Percentiles rank a stretch among this genome's conserved stretches.
Conservation (phyloP, 306 rosid species). For the Gynostemma pentaphyllum region DNA sequence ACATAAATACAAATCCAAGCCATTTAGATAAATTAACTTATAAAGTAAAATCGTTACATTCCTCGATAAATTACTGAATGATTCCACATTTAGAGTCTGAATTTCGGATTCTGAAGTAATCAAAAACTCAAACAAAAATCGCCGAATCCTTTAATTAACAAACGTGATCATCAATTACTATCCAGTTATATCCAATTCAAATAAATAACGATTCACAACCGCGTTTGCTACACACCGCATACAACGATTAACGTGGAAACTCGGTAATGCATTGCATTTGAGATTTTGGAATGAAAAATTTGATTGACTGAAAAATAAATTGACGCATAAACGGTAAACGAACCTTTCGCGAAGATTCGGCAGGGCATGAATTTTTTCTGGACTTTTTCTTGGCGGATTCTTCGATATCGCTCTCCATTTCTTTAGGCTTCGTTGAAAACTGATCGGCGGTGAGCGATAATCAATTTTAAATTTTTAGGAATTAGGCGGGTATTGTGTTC, state of each 20-base stretch:
- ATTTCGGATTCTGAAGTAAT: not conserved
- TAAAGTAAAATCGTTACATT: not conserved
- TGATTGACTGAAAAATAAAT: not conserved
- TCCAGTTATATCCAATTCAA: not conserved
- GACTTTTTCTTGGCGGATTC: slow-evolving; percentile 25
- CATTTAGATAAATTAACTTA: not conserved
- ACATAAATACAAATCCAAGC: not conserved
- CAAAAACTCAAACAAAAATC: not conserved
- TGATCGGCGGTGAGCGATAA: not conserved
- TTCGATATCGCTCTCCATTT: slow-evolving; percentile 40
- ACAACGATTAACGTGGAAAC: not conserved
- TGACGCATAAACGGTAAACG: not conserved
- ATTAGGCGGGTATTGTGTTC: not conserved
- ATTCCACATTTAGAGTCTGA: not conserved
- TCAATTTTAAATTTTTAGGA: too few relatives aligned
- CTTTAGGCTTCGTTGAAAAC: not conserved
- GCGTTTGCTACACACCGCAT: not conserved
- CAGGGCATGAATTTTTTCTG: slow-evolving; percentile 14
- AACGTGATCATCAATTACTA: not conserved
- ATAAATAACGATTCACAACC: not conserved
- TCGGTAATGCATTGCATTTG: not conserved
- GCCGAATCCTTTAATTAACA: not conserved
- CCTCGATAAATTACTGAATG: not conserved
- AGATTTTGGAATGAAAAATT: too few relatives aligned
- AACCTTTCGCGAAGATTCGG: slow-evolving; percentile 36